Percentiles rank a stretch among this genome's conserved stretches.
Conservation (phyloP, 805 yeast genomes). For the Candida patagonica region DNA sequence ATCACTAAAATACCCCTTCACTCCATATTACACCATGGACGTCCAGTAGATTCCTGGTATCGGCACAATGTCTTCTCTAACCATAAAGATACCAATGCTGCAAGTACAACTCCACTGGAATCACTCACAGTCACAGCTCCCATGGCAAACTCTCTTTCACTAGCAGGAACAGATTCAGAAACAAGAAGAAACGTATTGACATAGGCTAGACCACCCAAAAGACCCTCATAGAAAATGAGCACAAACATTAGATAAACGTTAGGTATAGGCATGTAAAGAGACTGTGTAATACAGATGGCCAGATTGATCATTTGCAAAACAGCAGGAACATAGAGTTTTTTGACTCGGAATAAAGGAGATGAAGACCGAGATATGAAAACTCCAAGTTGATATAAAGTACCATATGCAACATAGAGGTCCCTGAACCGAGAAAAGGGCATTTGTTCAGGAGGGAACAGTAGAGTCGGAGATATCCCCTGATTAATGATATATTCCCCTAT, state of each 20-base stretch:
- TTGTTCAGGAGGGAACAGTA: conserved; percentile 62
- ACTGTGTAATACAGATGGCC: conserved; percentile 49
- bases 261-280: conserved; percentile 48
- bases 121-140: conserved; percentile 82
- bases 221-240: conserved; percentile 71
- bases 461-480: conserved; percentile 86
- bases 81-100: conserved; percentile 67
- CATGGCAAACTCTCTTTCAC: conserved; percentile 65
- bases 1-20: conserved; percentile 19
- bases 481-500: conserved; percentile 80
- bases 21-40: conserved; percentile 65
- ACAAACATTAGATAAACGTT: conserved; percentile 52
- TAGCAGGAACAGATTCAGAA: conserved; percentile 43
- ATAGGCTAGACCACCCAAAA: conserved; percentile 84
- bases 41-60: conserved; percentile 59
- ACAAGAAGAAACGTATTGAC: conserved; percentile 81
- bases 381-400: conserved; percentile 83
- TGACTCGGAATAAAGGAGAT: conserved; percentile 52
- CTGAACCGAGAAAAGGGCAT: conserved; percentile 65
- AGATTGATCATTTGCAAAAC: conserved; percentile 60
- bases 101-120: conserved; percentile 72
- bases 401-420: conserved; percentile 86
- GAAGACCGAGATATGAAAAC: conserved; percentile 89
- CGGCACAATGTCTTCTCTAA: conserved; percentile 66
- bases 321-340: conserved; percentile 51